Evolutionary conservation across 805 yeast genomes (phyloP), one percentile per base, ranked within the genome.

Genomic region (Pichia pseudocactophila): DNA sequence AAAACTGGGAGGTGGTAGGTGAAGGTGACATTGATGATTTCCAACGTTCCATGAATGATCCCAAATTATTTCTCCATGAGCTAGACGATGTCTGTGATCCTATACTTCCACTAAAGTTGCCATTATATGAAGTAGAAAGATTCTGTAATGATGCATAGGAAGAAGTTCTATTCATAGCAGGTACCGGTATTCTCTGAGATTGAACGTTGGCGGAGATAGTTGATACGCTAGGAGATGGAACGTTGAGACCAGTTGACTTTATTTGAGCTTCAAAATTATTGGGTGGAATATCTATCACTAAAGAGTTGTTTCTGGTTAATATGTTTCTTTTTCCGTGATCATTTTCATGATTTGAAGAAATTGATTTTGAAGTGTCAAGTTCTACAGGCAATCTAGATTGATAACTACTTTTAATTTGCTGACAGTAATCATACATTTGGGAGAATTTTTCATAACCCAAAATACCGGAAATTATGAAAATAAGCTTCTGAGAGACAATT

Each of bases 401-500:
- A 31, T 36, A 31, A 25, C 19, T 33, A 32, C 33, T 16, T n/a
- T 30, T 35, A 15, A 40, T 25, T 34, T 40, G 17, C n/a, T 34
- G 28, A 7, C 31, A 26, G 17, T 34, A 17, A 33, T 54, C 39
- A 44, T 41, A 46, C n/a, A 48, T 20, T 4, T 44, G 35, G 6
- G 45, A 43, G 37, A 52, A 53, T 26, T 44, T 37, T 30, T 58
- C 63, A 48, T 67, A 66, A 1, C 73, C 69, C 7, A 75, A 54
- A 25, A 75, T 48, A 0, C 76, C 80, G 42, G 71, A 68, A n/a
- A 75, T 49, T 9, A 75, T 73, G 42, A 74, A 72, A 0, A 74
- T 60, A 39, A 75, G 59, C 50, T 74, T 74, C 47, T 75, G 76
- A 5, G 79, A 77, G 5, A 75, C 76, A 25, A 66, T 67, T 2